Base-by-base conservation (phyloP, 2,329 filamentous ascomycete species). In the Leptographium lundbergii region DNA sequence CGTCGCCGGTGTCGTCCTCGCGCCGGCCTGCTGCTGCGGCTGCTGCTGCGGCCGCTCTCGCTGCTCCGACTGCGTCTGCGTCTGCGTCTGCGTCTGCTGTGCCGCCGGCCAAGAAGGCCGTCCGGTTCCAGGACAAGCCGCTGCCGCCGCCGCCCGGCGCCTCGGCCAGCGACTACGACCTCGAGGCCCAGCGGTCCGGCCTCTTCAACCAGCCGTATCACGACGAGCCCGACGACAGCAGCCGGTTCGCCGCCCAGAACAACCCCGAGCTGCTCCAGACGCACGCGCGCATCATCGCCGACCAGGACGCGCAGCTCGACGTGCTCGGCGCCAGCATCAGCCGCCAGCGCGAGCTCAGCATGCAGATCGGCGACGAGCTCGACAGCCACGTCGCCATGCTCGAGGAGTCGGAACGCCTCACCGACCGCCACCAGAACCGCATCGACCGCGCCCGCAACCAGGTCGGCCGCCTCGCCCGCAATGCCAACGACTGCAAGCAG, bases 281-380 rank as follows among this genome's bases (percentile, higher is more conserved):
- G 72, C 94, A 99, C 73, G 76, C 80, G 59, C 84, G 84, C 62
- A 84, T 96, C 29, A 77, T 99, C 45, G 79, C 81, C n/a, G 86
- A 96, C 62, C 94, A 99, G 73, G 94, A 99, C 69, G 87, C 89
- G 64, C 91, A 96, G 71, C 80, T 99, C n/a, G 92, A 97, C 70
- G 79, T 81, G 11, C 76, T 99, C 4, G 89, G 91, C n/a, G 82
- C 85, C 67, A 89, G 84, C 60, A 96, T 99, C 65, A 82, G 88
- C 4, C 83, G 94, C 47, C 94, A 97, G 75, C 80, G 95, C 56
- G 89, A 97, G 74, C 78, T 99, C 62, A 91, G 87, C 69, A 95
- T 96, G 75, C 89, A 94, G 75, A 97, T 99, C 67, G 92, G 94
- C 34, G 89, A 96, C 70, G 94, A 99, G 77, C 79, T 99, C 42